Evolutionary conservation across 768 basidiomycete genomes (phyloP), one percentile per base, ranked within the genome.

Genomic region (Dacryopinax primogenitus): DNA sequence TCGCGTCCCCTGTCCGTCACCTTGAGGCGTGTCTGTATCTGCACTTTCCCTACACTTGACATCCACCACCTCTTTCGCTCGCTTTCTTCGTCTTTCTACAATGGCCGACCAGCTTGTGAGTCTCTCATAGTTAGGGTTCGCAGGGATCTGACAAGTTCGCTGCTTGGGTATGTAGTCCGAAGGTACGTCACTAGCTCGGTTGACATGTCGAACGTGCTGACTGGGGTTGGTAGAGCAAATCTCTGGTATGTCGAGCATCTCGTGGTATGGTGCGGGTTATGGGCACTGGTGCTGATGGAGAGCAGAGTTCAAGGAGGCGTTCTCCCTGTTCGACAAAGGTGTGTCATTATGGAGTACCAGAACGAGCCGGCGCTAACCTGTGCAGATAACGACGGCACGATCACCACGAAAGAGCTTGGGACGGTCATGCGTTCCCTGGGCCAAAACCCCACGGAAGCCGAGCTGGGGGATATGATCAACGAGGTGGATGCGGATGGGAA

Each of bases 251-350:
- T 72, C 30, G 12, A 39, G 11, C 37, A 3, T 41, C 28, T 15
- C n/a, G 26, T 11, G 12, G 26, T 23, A 15, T 26, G 62, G 51
- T 47, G 21, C 21, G 32, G 34, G 33, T 30, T 33, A n/a, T 9
- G 62, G 33, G 16, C 15, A 34, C 33, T 26, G n/a, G 32, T 61
- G 67, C 1, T 16, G 32, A 33, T 58, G 45, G 64, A 47, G n/a
- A 30, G 32, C 74, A 90, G 92, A 95, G 77, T 97, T 94, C 85
- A 97, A 95, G 83, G 95, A 97, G 81, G 94, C 94, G 62, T 97
- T 98, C 80, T 92, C 93, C 66, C 83, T 98, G 23, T 97, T 98
- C 76, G 92, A 96, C 80, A 94, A 92, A 76, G 90, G 92, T 92
- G 67, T 66, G 81, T 76, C 45, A 62, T 47, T 64, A 61, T 68